These are phyloP conservation scores for Euphorbia lathyris DNA, from an alignment of 345 rosid species.

Conservation along the genomic window DNA sequence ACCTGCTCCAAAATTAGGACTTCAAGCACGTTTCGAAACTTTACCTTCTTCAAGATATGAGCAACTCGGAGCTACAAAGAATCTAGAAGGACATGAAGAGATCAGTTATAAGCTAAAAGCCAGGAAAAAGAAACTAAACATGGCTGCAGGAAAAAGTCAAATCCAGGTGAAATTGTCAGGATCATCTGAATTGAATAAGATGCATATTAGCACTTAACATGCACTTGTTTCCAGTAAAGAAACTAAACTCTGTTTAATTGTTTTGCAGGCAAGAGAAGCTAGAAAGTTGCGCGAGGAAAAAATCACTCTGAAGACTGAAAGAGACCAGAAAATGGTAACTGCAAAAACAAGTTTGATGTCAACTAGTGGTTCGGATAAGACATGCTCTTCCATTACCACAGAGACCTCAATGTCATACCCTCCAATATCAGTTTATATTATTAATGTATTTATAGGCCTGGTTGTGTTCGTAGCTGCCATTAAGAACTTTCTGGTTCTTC, in stretches of 20 bases:
- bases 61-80: neutral
- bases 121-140: neutral
- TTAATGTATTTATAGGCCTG: neutral
- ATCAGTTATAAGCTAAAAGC: neutral
- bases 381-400: neutral
- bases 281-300: neutral
- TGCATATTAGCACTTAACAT: neutral
- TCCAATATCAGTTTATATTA: neutral
- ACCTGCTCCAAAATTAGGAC: neutral
- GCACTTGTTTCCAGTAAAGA: neutral
- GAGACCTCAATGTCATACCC: neutral
- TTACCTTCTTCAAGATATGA: neutral
- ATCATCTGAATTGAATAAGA: neutral
- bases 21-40: too few species aligned
- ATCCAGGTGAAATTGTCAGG: neutral
- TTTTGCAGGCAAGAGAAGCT: neutral
- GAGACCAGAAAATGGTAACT: neutral
- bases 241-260: neutral
- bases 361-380: neutral
- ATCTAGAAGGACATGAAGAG: neutral
- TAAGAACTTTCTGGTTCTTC: neutral
- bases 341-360: neutral
- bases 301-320: neutral
- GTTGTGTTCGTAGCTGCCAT: neutral
- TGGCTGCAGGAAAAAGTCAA: neutral